Conservation (phyloP, 2,329 filamentous ascomycete genomes). For the Elsinoe necatrix region DNA sequence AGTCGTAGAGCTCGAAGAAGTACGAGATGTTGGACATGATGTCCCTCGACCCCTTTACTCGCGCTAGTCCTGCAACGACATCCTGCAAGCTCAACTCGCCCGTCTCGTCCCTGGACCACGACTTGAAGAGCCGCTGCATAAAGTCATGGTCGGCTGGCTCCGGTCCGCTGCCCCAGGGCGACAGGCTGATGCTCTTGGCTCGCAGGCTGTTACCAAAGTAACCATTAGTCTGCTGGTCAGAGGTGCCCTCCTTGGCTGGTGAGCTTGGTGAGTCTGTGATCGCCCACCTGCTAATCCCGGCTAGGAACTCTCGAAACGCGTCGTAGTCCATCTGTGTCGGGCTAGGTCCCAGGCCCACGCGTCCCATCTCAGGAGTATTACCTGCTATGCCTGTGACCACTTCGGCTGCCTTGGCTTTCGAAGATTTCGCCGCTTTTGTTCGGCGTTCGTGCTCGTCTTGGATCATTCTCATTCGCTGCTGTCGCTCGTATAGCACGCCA, state of each 20-base stretch:
- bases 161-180: constrained; percentile 52
- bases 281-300: constrained; percentile 82
- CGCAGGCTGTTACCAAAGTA: constrained; percentile 46
- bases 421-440: constrained; percentile 58
- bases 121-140: constrained; percentile 73
- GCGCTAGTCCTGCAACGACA: constrained; percentile 80
- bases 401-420: constrained; percentile 45
- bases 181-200: constrained; percentile 34
- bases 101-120: constrained; percentile 74
- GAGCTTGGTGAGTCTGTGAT: constrained; percentile 72
- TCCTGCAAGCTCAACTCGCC: constrained; percentile 81
- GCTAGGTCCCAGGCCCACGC: constrained; percentile 80
- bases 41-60: constrained; percentile 85
- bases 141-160: constrained; percentile 92
- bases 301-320: constrained; percentile 87
- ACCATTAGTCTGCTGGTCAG: constrained; percentile 46
- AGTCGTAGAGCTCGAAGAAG: constrained; percentile 96
- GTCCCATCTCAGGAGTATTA: constrained; percentile 62
- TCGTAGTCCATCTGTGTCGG: constrained; percentile 96
- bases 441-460: constrained; percentile 55
- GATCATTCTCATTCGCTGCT: constrained; percentile 70
- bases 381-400: constrained; percentile 41
- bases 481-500: constrained; percentile 78
- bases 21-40: constrained; percentile 98
- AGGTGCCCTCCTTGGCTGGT: constrained; percentile 42